Conservation (phyloP, 345 rosid species). For the Theobroma cacao region DNA sequence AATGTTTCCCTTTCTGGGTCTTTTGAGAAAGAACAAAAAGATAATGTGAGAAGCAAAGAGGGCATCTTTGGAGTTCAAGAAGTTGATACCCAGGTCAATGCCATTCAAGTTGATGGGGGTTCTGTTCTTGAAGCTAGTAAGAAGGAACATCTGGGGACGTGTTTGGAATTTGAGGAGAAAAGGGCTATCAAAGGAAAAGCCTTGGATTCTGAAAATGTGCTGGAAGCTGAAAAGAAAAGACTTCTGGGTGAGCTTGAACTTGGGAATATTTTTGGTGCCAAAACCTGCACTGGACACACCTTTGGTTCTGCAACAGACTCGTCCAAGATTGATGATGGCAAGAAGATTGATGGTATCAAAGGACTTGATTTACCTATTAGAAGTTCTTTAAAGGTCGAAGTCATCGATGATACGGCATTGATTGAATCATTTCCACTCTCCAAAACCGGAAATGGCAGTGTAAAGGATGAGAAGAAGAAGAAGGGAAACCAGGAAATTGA, state of each 20-base stretch:
- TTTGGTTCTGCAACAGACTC: slow-evolving; percentile 6
- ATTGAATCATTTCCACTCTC: slow-evolving; percentile 39
- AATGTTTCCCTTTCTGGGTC: slow-evolving; percentile 20
- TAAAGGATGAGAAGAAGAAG: slow-evolving; percentile 38
- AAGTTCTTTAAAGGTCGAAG: slow-evolving; percentile 50
- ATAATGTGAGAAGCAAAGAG: slow-evolving; percentile 15
- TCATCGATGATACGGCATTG: slow-evolving; percentile 77
- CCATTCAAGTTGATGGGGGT: not conserved
- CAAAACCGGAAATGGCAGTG: slow-evolving; percentile 31
- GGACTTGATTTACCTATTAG: slow-evolving; percentile 30
- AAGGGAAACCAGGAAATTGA: slow-evolving; percentile 36
- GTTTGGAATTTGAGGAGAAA: slow-evolving; percentile 14
- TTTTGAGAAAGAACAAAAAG: slow-evolving; percentile 19
- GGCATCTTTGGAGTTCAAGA: slow-evolving; percentile 24
- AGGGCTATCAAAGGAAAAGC: slow-evolving; percentile 10
- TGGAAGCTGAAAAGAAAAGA: slow-evolving; percentile 67
- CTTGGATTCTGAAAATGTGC: slow-evolving; percentile 25
- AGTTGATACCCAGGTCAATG: not conserved
- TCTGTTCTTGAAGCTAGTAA: slow-evolving; percentile 3
- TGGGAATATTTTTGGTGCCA: slow-evolving; percentile 38
- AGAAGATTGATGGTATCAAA: slow-evolving; percentile 21
- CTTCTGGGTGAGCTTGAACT: slow-evolving; percentile 53
- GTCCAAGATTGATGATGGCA: slow-evolving; percentile 25
- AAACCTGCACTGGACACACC: slow-evolving; percentile 16
- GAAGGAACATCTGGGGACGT: slow-evolving; percentile 15